Percentiles rank a stretch among this genome's conserved stretches.
Evolutionary conservation across 202 grass and related monocot genomes (phyloP).

Genomic region (Eragrostis tef): DNA sequence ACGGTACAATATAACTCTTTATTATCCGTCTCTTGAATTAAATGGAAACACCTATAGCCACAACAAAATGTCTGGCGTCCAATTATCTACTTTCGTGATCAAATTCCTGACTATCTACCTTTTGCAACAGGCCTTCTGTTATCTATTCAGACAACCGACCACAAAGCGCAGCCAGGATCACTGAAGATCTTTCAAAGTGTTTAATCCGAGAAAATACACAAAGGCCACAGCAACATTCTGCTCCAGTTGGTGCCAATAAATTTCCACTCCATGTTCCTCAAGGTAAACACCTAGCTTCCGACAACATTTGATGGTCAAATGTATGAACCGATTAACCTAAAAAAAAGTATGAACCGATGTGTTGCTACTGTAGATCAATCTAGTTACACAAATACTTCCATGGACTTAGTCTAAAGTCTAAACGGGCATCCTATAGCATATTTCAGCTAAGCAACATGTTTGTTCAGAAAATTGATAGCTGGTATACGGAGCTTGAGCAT

Average conservation of each 20-base stretch:
- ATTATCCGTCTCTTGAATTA: slow-evolving; percentile 29
- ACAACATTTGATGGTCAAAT: not conserved
- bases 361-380: not conserved
- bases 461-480: not conserved
- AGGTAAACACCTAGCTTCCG: slow-evolving; percentile 44
- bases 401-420: not conserved
- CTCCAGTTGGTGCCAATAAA: slow-evolving; percentile 56
- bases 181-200: slow-evolving; percentile 83
- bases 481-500: no score
- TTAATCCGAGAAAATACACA: slow-evolving; percentile 71
- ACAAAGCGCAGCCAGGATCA: slow-evolving; percentile 62
- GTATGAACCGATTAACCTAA: not conserved
- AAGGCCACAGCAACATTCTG: slow-evolving; percentile 53
- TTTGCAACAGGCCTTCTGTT: slow-evolving; percentile 63
- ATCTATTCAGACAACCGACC: slow-evolving; percentile 66
- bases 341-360: not conserved
- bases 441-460: not conserved
- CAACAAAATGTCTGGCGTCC: slow-evolving; percentile 1
- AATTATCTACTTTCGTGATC: not conserved
- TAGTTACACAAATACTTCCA: not conserved
- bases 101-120: slow-evolving; percentile 20
- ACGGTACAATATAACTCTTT: slow-evolving; percentile 52
- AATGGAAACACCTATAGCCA: slow-evolving; percentile 13
- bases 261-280: slow-evolving; percentile 56
- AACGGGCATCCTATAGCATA: not conserved